Percentiles rank a stretch among this genome's conserved stretches.
Evolutionary conservation across 306 rosid genomes (phyloP).

Genomic region (Dicorynia guianensis): DNA sequence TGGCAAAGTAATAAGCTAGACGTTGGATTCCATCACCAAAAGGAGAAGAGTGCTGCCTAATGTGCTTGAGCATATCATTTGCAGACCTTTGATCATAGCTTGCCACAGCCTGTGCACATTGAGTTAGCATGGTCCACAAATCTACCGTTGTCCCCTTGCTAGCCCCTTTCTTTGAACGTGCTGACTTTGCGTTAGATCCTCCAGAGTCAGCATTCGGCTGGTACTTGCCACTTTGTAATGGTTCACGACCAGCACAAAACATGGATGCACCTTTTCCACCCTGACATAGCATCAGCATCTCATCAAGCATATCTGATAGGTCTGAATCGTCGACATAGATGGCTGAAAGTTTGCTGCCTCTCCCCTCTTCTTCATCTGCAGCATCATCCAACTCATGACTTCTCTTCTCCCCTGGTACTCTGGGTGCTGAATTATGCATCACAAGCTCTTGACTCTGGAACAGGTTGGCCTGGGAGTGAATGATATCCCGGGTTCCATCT

Average conservation of each 20-base stretch:
- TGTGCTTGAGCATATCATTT: slow-evolving; percentile 60
- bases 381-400: slow-evolving; percentile 39
- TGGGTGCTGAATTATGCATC: slow-evolving; percentile 1
- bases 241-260: slow-evolving; percentile 6
- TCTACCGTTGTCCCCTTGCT: slow-evolving; percentile 53
- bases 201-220: slow-evolving; percentile 22
- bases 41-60: slow-evolving; percentile 64
- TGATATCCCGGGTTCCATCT: slow-evolving; percentile 28
- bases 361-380: slow-evolving; percentile 45
- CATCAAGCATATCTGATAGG: slow-evolving; percentile 52
- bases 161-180: slow-evolving; percentile 56
- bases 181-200: slow-evolving; percentile 51
- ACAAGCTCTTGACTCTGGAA: slow-evolving; percentile 10
- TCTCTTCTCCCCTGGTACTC: slow-evolving; percentile 50
- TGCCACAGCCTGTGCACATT: slow-evolving; percentile 78
- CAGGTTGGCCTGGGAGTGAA: slow-evolving; percentile 18
- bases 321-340: slow-evolving; percentile 46
- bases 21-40: slow-evolving; percentile 76
- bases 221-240: slow-evolving; percentile 11
- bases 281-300: slow-evolving; percentile 46
- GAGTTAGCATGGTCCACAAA: slow-evolving; percentile 72
- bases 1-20: slow-evolving; percentile 75
- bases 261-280: slow-evolving; percentile 37
- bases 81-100: slow-evolving; percentile 69
- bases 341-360: slow-evolving; percentile 59